A percentile compares a stretch with the other conserved stretches of the same genome.
phyloP scores from a whole-genome alignment of 1,284 basidiomycete species.

The Ustilago crameri region DNA sequence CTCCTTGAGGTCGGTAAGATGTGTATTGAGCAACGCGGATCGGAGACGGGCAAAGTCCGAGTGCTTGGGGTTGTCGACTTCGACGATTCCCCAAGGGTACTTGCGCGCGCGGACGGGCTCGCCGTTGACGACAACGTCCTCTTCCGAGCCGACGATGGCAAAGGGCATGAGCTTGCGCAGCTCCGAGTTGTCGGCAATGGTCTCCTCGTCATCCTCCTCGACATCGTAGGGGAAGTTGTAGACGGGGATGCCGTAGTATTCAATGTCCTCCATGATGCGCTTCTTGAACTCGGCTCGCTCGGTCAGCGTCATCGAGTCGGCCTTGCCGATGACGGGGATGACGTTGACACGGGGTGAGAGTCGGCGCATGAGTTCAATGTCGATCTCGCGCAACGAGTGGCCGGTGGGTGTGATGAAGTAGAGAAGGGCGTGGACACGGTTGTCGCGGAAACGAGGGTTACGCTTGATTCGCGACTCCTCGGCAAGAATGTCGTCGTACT shows the following conservation, averaged over 20 bases:
- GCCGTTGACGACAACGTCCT: conserved; percentile 92
- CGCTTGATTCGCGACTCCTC: conserved; percentile 99
- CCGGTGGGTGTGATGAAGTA: conserved; percentile 98
- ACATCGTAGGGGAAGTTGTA: conserved; percentile 99
- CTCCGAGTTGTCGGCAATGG: conserved; percentile 87
- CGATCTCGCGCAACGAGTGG: conserved; percentile 91
- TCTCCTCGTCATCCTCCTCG: conserved; percentile 98
- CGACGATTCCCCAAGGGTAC: conserved; percentile 98
- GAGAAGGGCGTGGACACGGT: conserved; percentile 85
- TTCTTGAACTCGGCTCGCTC: conserved; percentile 87
- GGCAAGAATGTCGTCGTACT: conserved; percentile 98
- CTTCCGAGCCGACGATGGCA: conserved; percentile 96
- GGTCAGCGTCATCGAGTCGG: conserved; percentile 83
- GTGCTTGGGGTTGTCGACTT: conserved; percentile 98
- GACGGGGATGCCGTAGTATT: conserved; percentile 96
- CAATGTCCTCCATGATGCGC: conserved; percentile 98
- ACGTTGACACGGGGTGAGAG: conserved; percentile 80
- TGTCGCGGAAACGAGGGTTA: conserved; percentile 98
- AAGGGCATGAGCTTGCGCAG: conserved; percentile 76
- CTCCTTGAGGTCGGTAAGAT: conserved; percentile 86
- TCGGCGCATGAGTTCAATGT: conserved; percentile 76
- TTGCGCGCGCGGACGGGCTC: conserved; percentile 88
- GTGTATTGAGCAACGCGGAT: conserved; percentile 90
- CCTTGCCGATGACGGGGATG: conserved; percentile 97
- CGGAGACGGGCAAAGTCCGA: conserved; percentile 94